Percentiles rank a stretch among this genome's conserved stretches.
phyloP scores from a whole-genome alignment of 768 basidiomycete species.

The Lentinula aciculospora region DNA sequence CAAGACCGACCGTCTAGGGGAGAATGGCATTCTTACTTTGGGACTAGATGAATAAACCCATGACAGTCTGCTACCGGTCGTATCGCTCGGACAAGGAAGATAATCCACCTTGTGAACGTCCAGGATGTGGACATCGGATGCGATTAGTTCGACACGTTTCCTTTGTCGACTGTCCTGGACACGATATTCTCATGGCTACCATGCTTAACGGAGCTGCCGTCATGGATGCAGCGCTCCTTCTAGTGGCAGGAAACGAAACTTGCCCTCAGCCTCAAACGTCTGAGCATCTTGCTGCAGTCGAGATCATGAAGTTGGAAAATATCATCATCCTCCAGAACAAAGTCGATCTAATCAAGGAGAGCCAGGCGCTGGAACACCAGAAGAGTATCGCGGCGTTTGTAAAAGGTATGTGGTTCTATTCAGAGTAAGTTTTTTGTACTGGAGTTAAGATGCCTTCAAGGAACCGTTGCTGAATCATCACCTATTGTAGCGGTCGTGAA shows the following conservation, averaged over 20 bases:
- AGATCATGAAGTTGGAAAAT: conserved; percentile 98
- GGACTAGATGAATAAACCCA: not conserved
- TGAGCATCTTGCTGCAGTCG: conserved; percentile 96
- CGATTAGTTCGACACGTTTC: conserved; percentile 94
- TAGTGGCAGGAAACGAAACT: conserved; percentile 97
- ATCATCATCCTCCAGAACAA: conserved; percentile 99
- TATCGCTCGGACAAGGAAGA: conserved; percentile 95
- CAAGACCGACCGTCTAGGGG: not conserved
- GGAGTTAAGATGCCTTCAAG: conserved; percentile 21
- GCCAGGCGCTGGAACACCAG: conserved; percentile 91
- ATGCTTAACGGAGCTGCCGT: conserved; percentile 99
- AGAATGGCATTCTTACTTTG: no score
- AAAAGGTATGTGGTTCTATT: conserved; percentile 53
- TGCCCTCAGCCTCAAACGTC: conserved; percentile 99
- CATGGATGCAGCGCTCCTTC: conserved; percentile 96
- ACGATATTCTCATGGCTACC: conserved; percentile 99
- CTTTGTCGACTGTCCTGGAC: conserved; percentile 96
- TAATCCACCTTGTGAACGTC: conserved; percentile 87
- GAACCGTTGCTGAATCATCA: conserved; percentile 94
- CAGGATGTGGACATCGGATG: conserved; percentile 88
- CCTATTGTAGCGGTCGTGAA: no score
- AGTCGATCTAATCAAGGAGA: conserved; percentile 95
- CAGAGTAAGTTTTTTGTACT: not conserved
- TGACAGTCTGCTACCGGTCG: conserved; percentile 82
- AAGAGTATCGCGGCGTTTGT: conserved; percentile 95